These are phyloP conservation scores for Parastagonospora nodorum DNA, from an alignment of 2,329 filamentous ascomycete species.

Conservation along the genomic window DNA sequence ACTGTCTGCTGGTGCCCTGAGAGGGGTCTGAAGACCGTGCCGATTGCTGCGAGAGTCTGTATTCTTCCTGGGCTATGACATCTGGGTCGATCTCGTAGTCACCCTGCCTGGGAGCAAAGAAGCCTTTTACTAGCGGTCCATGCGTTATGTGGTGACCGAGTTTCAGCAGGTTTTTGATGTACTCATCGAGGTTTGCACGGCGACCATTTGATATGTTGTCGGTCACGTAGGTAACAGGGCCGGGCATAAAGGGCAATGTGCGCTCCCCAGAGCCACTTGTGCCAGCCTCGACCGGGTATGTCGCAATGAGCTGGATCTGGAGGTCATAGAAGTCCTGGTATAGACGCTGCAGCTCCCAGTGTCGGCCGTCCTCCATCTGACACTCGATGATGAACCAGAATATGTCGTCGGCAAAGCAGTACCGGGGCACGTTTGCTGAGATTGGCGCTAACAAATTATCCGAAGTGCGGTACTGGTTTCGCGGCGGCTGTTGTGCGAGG, in stretches of 20 bases:
- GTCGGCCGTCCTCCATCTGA: slow-evolving; percentile 83
- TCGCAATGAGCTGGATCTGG: slow-evolving; percentile 91
- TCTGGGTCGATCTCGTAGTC: slow-evolving; percentile 90
- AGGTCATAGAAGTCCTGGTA: slow-evolving; percentile 99
- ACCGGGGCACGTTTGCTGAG: slow-evolving; percentile 83
- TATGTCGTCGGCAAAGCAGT: slow-evolving; percentile 95
- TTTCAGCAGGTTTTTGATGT: slow-evolving; percentile 86
- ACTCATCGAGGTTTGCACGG: slow-evolving; percentile 90
- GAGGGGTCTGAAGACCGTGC: slow-evolving; percentile 45
- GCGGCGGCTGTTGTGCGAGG: slow-evolving; percentile 47
- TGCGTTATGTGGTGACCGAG: slow-evolving; percentile 84
- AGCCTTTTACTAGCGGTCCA: slow-evolving; percentile 82
- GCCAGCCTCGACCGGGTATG: slow-evolving; percentile 89
- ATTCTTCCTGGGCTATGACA: slow-evolving; percentile 67
- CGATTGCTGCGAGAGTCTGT: slow-evolving; percentile 69
- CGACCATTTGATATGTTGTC: slow-evolving; percentile 94
- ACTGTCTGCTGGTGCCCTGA: slow-evolving; percentile 43
- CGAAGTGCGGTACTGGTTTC: slow-evolving; percentile 45
- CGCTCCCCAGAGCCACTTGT: slow-evolving; percentile 76
- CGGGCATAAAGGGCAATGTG: slow-evolving; percentile 94
- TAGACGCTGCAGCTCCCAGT: slow-evolving; percentile 91
- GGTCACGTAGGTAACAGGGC: slow-evolving; percentile 96
- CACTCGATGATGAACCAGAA: slow-evolving; percentile 99
- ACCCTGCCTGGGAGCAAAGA: slow-evolving; percentile 87
- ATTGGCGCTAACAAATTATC: slow-evolving; percentile 72